Evolutionary conservation across 352 stramenopile genomes (phyloP).

Genomic region (Sclerospora graminicola): DNA sequence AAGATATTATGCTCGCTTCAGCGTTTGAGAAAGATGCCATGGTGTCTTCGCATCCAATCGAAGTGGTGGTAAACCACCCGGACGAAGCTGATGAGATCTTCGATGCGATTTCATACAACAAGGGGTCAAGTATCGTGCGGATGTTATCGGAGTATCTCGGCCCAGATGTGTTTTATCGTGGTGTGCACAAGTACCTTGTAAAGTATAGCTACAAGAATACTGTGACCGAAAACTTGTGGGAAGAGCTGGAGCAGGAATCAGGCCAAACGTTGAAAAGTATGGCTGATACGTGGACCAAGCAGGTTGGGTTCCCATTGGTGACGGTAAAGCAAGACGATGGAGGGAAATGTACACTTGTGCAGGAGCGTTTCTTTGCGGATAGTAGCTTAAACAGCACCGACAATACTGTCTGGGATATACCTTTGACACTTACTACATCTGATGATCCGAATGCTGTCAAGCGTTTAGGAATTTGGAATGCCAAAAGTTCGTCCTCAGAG

Average conservation of each 20-base stretch:
- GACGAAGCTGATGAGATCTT: conserved; percentile 98
- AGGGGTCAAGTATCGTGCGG: conserved; percentile 77
- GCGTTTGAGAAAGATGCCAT: conserved; percentile 91
- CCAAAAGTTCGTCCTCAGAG: too few species aligned
- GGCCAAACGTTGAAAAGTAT: conserved; percentile 86
- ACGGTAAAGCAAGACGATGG: conserved; percentile 49
- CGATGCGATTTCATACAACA: conserved; percentile 95
- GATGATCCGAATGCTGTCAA: conserved; percentile 37
- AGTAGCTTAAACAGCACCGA: conserved; percentile 13
- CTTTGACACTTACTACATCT: conserved; percentile 57
- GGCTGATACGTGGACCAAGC: conserved; percentile 89
- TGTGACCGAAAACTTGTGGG: conserved; percentile 92
- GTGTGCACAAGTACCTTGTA: conserved; percentile 91
- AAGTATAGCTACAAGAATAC: conserved; percentile 91
- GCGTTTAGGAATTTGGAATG: conserved; percentile 60
- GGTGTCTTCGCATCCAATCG: conserved; percentile 89
- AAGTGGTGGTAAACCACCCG: conserved; percentile 88
- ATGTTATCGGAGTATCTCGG: conserved; percentile 73
- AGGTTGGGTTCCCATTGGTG: conserved; percentile 91
- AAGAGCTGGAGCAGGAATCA: conserved; percentile 85
- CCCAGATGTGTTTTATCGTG: conserved; percentile 70
- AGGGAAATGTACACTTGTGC: conserved; percentile 69
- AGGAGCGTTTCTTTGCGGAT: conserved; percentile 92
- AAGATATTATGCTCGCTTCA: conserved; percentile 56
- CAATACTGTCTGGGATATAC: conserved; percentile 79